Percentiles rank a stretch among this genome's conserved stretches.
These are phyloP conservation scores for Persicaria maculosa DNA, from an alignment of 148 eudicot species.

Conservation along the genomic window DNA sequence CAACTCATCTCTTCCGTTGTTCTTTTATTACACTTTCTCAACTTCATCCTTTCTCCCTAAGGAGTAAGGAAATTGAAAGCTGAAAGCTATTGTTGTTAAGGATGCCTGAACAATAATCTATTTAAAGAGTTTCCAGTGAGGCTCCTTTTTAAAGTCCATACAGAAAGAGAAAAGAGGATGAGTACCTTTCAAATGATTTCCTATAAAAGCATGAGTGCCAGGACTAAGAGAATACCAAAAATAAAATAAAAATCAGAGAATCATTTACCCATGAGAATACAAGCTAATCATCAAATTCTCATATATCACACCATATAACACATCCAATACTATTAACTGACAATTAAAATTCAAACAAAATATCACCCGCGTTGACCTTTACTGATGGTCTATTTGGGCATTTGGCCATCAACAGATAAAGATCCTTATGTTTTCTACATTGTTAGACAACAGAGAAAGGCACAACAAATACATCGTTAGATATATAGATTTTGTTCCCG, in stretches of 20 bases:
- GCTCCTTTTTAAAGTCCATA: conserved; percentile 60
- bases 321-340: no score
- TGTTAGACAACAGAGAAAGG: conserved; percentile 21
- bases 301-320: neutral
- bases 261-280: neutral
- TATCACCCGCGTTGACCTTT: conserved; percentile 86
- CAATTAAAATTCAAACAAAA: neutral
- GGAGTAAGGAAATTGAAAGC: no score
- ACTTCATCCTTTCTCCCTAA: no score
- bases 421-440: conserved; percentile 95
- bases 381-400: conserved; percentile 96
- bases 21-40: no score
- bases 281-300: neutral
- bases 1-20: no score
- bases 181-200: conserved; percentile 87
- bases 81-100: neutral
- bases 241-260: neutral
- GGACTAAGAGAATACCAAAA: conserved; percentile 35
- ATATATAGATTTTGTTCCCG: neutral
- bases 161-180: conserved; percentile 83
- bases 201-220: conserved; percentile 79
- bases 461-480: neutral
- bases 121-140: conserved; percentile 88
- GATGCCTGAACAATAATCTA: conserved; percentile 74
- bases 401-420: conserved; percentile 92